Base-by-base conservation (phyloP, 805 yeast genomes). In the Saturnispora saitoi region DNA sequence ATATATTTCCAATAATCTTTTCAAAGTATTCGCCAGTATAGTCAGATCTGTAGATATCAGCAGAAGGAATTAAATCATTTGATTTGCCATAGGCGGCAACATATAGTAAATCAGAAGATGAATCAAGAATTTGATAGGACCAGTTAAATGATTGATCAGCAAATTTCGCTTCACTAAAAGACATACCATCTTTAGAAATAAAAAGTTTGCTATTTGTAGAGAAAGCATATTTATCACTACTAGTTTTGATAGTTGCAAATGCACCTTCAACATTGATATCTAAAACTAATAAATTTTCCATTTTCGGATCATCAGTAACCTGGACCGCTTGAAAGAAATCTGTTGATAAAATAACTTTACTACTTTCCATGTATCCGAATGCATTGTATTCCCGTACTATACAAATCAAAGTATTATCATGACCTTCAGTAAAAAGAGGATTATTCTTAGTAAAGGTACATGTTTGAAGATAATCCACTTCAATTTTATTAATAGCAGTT, bases 11-110 rank as follows among this genome's bases (percentile, higher is more conserved):
- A 29, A 77, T 58, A 9, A 61, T 49, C n/a, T 75, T 62, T 40
- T 69, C 68, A 59, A 77, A 81, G 47, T 66, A 69, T 30, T 76
- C 61, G 1, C 89, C 87, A 11, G 76, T 63, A 3, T 86, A 79
- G 54, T 80, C 81, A 4, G 81, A 75, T n/a, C 70, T 60, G 53
- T 70, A 76, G 8, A 78, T 48, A 12, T 72, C 69, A 1, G 74
- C 61, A 7, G 59, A 34, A 1, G 56, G 42, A 5, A 37, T 42
- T 3, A n/a, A 3, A 4, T 53, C 55, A 11, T 37, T 32, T 30
- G 58, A 55, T 11, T 52, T 49, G 14, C 62, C 64, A 56, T 56
- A 62, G 4, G 70, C 66, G 39, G 70, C 70, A 24, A 76, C 61
- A 51, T 72, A 72, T 6, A 75, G 51, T 4, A 76, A 67, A 47